Conservation (phyloP, 371 early-diverging fungal genomes). For the Funneliformis caledonium region DNA sequence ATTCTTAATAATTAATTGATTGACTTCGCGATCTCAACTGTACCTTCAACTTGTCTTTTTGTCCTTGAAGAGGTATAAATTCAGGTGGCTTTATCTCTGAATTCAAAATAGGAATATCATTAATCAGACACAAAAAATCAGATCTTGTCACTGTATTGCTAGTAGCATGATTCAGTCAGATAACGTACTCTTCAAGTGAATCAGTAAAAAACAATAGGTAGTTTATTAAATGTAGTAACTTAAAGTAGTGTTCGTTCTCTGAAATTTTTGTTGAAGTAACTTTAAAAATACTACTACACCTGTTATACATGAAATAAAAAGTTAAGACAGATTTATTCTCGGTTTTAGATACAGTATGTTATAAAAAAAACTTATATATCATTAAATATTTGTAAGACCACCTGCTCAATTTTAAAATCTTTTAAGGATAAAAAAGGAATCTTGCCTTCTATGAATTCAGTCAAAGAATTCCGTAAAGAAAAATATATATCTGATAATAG, state of each 20-base stretch:
- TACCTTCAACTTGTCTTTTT: conserved; percentile 27
- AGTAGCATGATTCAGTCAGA: conserved; percentile 19
- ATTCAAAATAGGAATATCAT: conserved; percentile 25
- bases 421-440: conserved; percentile 6
- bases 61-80: conserved; percentile 30
- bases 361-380: conserved; percentile 37
- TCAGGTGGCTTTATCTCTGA: conserved; percentile 31
- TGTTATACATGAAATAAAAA: conserved; percentile 24
- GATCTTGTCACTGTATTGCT: conserved; percentile 24
- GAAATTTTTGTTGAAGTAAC: conserved; percentile 37
- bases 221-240: conserved; percentile 34
- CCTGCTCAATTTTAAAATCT: background rate
- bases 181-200: conserved; percentile 18
- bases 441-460: background rate
- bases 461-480: background rate
- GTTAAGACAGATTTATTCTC: conserved; percentile 15
- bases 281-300: conserved; percentile 24
- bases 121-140: conserved; percentile 26
- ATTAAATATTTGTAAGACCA: conserved; percentile 28
- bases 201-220: conserved; percentile 14
- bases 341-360: conserved; percentile 36
- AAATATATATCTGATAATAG: conserved; percentile 28
- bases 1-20: conserved; percentile 35
- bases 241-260: conserved; percentile 37
- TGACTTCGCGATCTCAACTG: conserved; percentile 19